Conservation (phyloP, 768 basidiomycete species). For the Exidia glandulosa region DNA sequence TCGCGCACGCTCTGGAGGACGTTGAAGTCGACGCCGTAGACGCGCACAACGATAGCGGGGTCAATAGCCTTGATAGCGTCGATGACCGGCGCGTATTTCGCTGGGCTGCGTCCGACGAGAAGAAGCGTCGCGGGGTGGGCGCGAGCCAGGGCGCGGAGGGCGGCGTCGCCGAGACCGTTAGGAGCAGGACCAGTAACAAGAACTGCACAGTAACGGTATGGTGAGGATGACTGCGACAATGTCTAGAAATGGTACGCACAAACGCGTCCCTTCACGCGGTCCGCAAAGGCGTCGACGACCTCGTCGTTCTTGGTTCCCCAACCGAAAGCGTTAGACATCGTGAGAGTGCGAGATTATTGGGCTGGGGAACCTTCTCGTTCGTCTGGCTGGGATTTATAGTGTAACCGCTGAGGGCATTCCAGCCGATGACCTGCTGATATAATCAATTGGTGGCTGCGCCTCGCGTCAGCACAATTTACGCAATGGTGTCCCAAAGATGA, state of each 20-base stretch:
- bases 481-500: too few species aligned
- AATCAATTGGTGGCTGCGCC: too few species aligned
- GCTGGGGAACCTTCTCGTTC: too few species aligned
- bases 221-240: not conserved
- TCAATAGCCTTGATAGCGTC: not conserved
- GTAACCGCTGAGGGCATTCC: too few species aligned
- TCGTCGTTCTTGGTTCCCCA: not conserved
- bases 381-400: too few species aligned
- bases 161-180: not conserved
- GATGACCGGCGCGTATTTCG: not conserved
- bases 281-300: not conserved
- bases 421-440: too few species aligned
- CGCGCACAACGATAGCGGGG: not conserved
- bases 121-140: not conserved
- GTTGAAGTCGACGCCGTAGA: not conserved
- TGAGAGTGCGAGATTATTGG: too few species aligned
- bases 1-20: not conserved
- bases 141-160: not conserved
- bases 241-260: not conserved
- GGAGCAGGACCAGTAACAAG: not conserved
- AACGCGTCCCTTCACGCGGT: not conserved
- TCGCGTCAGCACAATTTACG: too few species aligned
- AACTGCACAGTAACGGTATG: not conserved
- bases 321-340: not conserved
- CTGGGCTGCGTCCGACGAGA: not conserved